phyloP scores from a whole-genome alignment of 192 early-diverging fungal genomes.

The Obelidium mucronatum region DNA sequence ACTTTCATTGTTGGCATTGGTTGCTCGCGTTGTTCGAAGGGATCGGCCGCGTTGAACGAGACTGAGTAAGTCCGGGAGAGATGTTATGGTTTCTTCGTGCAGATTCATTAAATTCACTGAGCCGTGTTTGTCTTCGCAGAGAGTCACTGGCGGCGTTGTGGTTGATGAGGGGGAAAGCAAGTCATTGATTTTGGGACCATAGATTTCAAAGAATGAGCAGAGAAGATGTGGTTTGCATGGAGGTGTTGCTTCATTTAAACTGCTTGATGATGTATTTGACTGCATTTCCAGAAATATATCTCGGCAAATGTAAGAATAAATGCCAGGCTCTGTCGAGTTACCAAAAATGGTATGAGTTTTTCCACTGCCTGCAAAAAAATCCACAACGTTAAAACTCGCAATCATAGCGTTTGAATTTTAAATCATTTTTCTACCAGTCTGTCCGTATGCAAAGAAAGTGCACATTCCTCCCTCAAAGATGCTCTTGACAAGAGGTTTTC shows the following conservation, averaged over 20 bases:
- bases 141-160: background rate
- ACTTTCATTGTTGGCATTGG: conserved; percentile 46
- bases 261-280: too few relatives aligned
- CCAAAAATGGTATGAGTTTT: conserved; percentile 62
- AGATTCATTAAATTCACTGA: conserved; percentile 37
- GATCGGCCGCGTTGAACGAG: conserved; percentile 38
- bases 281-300: conserved; percentile 44
- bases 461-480: conserved; percentile 43
- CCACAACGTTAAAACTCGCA: too few relatives aligned
- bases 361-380: conserved; percentile 43
- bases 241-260: background rate
- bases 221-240: conserved; percentile 1
- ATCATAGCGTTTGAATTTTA: background rate
- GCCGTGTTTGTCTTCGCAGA: conserved; percentile 44
- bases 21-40: conserved; percentile 51
- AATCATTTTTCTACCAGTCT: conserved; percentile 38
- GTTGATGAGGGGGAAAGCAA: conserved; percentile 25
- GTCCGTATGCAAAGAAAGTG: conserved; percentile 56
- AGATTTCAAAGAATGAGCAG: conserved; percentile 53
- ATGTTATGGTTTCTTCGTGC: conserved; percentile 15
- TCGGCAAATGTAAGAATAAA: conserved; percentile 45
- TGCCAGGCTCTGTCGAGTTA: conserved; percentile 31
- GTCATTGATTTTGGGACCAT: conserved; percentile 49
- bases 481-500: conserved; percentile 33
- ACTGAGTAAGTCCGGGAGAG: background rate